Evolutionary conservation across 768 basidiomycete genomes (phyloP).

Genomic region (Megacollybia marginata): DNA sequence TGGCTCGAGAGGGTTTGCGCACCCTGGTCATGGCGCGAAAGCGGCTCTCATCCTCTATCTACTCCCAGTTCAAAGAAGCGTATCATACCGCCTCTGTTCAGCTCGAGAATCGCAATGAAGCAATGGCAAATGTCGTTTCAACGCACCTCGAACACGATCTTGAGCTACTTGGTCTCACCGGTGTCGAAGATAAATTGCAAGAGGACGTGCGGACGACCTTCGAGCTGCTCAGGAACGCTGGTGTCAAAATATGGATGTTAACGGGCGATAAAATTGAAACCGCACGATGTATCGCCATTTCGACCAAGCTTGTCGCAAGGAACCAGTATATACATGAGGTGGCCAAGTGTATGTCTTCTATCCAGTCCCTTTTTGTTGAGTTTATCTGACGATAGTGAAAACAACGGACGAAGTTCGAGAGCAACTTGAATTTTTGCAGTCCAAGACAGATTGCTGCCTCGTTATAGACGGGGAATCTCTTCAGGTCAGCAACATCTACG

Average conservation of each 20-base stretch:
- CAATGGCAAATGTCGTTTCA: conserved; percentile 66
- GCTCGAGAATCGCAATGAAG: conserved; percentile 75
- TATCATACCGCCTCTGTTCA: conserved; percentile 76
- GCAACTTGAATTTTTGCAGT: conserved; percentile 88
- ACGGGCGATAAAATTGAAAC: conserved; percentile 99
- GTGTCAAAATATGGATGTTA: conserved; percentile 99
- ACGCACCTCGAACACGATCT: conserved; percentile 82
- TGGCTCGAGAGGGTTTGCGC: conserved; percentile 93
- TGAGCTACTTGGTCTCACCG: conserved; percentile 88
- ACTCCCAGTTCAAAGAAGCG: conserved; percentile 60
- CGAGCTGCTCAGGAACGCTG: conserved; percentile 89
- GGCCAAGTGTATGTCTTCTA: conserved; percentile 62
- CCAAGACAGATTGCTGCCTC: conserved; percentile 93
- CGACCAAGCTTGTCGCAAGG: conserved; percentile 90
- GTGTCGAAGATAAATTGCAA: conserved; percentile 98
- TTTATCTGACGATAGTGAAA: conserved; percentile 21
- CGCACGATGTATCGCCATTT: conserved; percentile 95
- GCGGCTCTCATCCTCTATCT: conserved; percentile 59
- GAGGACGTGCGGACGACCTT: conserved; percentile 94
- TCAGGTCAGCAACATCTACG: conserved; percentile 44
- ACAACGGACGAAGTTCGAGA: conserved; percentile 77
- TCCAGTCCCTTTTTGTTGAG: too few relatives aligned
- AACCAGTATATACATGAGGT: conserved; percentile 98
- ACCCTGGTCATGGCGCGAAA: conserved; percentile 92
- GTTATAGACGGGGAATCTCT: conserved; percentile 98